Evolutionary conservation across 2,329 filamentous ascomycete genomes (phyloP).

Genomic region (Alternaria tenuissima): DNA sequence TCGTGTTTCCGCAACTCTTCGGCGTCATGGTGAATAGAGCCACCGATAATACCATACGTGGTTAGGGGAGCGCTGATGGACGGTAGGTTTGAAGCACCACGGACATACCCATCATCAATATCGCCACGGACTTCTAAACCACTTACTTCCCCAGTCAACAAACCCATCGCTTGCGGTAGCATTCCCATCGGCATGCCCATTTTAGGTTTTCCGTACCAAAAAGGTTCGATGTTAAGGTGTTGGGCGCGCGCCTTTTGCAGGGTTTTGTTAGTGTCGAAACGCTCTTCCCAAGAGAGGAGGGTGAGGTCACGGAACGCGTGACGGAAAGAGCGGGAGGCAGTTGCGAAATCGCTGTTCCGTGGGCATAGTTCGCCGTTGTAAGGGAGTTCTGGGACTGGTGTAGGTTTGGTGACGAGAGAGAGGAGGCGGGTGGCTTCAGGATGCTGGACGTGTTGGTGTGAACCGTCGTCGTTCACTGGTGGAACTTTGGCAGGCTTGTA

Average conservation of each 20-base stretch:
- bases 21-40: not conserved
- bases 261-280: slow-evolving; percentile 36
- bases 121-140: slow-evolving; percentile 17
- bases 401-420: slow-evolving; percentile 18
- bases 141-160: slow-evolving; percentile 8
- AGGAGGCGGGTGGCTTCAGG: slow-evolving; percentile 22
- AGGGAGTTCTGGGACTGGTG: slow-evolving; percentile 9
- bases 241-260: slow-evolving; percentile 33
- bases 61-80: not conserved
- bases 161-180: not conserved
- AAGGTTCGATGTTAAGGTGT: slow-evolving; percentile 33
- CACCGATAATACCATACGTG: slow-evolving; percentile 2
- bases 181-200: slow-evolving; percentile 22
- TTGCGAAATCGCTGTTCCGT: slow-evolving; percentile 39
- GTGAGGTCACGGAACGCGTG: slow-evolving; percentile 53
- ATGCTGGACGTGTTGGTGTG: not conserved
- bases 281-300: slow-evolving; percentile 53
- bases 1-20: slow-evolving; percentile 4
- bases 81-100: slow-evolving; percentile 3
- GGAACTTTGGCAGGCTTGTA: slow-evolving; percentile 29
- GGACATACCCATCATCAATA: not conserved
- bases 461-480: not conserved
- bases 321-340: slow-evolving; percentile 50
- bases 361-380: slow-evolving; percentile 40
- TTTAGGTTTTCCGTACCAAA: slow-evolving; percentile 34